Percentiles rank a stretch among this genome's conserved stretches.
phyloP scores from a whole-genome alignment of 805 yeast genomes.

The Lipomyces spencermartinsiae region DNA sequence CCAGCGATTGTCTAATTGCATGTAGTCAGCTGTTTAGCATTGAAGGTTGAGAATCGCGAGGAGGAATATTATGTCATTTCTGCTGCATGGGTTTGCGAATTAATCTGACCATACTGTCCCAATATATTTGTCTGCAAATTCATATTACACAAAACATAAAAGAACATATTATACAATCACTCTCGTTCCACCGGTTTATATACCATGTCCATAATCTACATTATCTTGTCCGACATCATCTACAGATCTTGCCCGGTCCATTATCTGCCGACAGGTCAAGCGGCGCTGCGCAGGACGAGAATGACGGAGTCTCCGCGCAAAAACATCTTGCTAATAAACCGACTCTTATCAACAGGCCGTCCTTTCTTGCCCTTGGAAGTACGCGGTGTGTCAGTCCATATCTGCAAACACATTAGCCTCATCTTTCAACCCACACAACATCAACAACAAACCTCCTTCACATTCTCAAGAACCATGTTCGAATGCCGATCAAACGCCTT shows the following conservation, averaged over 20 bases:
- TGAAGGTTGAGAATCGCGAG: neutral
- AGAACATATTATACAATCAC: neutral
- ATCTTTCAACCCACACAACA: neutral
- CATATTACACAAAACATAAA: neutral
- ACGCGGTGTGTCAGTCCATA: constrained; percentile 70
- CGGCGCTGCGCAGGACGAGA: constrained; percentile 64
- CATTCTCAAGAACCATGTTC: constrained; percentile 89
- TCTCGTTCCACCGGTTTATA: neutral
- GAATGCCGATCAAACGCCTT: constrained; percentile 97
- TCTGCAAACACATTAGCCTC: constrained; percentile 34
- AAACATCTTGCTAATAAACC: constrained; percentile 88
- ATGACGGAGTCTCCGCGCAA: constrained; percentile 95
- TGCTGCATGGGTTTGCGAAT: neutral
- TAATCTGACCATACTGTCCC: neutral
- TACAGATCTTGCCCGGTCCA: neutral
- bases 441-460: constrained; percentile 66
- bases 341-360: constrained; percentile 67
- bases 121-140: neutral
- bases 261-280: constrained; percentile 10
- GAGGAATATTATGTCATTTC: too few species aligned
- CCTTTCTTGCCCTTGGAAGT: constrained; percentile 73
- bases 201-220: neutral
- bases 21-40: too few species aligned
- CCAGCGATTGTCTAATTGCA: neutral
- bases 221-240: neutral